These are phyloP conservation scores for Ophiostoma tasmaniense DNA, from an alignment of 2,329 filamentous ascomycete genomes.

Conservation along the genomic window DNA sequence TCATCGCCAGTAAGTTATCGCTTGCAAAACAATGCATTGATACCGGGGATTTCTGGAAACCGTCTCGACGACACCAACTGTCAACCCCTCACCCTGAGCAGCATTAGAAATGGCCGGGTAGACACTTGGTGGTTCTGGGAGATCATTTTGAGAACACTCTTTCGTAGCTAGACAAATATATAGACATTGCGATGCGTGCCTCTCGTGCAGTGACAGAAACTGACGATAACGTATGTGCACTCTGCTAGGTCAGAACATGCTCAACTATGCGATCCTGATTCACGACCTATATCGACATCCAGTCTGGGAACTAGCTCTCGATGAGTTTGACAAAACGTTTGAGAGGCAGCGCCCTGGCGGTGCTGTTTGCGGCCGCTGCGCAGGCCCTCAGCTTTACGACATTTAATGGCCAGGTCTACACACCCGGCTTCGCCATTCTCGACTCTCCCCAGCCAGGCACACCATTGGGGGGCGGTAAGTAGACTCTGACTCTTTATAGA, in stretches of 20 bases:
- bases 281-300: background rate
- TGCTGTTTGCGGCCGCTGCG: conserved; percentile 23
- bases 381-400: conserved; percentile 44
- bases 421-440: conserved; percentile 58
- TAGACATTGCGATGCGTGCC: background rate
- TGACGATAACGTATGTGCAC: background rate
- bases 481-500: background rate
- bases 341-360: conserved; percentile 19
- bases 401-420: conserved; percentile 58
- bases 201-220: background rate
- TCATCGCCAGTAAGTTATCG: background rate
- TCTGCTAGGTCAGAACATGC: background rate
- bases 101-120: background rate
- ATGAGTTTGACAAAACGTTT: background rate
- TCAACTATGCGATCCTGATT: background rate
- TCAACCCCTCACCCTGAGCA: background rate
- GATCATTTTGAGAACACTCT: no score
- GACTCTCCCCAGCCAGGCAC: conserved; percentile 58
- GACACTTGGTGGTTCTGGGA: background rate
- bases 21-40: background rate
- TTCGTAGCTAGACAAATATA: background rate
- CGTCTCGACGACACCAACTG: background rate
- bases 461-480: conserved; percentile 53
- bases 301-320: background rate
- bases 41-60: background rate